Evolutionary conservation across 129 eudicot species (phyloP).

Genomic region (Logfia minima): DNA sequence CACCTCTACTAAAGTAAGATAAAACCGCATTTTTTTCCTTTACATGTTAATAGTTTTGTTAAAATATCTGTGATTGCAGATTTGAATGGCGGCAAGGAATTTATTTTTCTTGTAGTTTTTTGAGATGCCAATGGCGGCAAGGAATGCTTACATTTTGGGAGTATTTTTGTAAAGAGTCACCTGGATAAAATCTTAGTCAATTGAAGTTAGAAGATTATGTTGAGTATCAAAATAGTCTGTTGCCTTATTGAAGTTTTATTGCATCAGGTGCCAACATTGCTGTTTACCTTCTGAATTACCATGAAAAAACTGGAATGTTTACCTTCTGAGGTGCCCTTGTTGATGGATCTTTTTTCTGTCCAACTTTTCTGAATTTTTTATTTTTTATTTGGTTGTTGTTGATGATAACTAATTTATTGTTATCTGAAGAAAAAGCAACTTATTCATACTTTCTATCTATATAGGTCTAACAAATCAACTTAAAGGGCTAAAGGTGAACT

Average conservation of each 20-base stretch:
- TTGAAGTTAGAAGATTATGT: not conserved
- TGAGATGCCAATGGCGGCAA: not conserved
- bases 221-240: not conserved
- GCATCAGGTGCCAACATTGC: not conserved
- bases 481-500: too few relatives aligned
- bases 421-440: too few relatives aligned
- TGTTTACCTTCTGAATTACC: not conserved
- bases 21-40: not conserved
- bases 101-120: too few relatives aligned
- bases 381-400: too few relatives aligned
- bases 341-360: not conserved
- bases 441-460: too few relatives aligned
- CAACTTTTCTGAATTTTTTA: not conserved
- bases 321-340: not conserved
- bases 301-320: not conserved
- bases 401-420: too few relatives aligned
- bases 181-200: not conserved
- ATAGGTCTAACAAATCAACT: too few relatives aligned
- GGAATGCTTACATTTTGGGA: conserved; percentile 3
- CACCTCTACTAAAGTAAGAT: not conserved
- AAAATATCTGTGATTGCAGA: conserved; percentile 15
- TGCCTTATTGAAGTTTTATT: not conserved
- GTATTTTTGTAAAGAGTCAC: conserved; percentile 3
- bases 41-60: conserved; percentile 5
- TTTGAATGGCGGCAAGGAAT: not conserved